These are phyloP conservation scores for Graphilbum fragrans DNA, from an alignment of 2,329 filamentous ascomycete species.

Conservation along the genomic window DNA sequence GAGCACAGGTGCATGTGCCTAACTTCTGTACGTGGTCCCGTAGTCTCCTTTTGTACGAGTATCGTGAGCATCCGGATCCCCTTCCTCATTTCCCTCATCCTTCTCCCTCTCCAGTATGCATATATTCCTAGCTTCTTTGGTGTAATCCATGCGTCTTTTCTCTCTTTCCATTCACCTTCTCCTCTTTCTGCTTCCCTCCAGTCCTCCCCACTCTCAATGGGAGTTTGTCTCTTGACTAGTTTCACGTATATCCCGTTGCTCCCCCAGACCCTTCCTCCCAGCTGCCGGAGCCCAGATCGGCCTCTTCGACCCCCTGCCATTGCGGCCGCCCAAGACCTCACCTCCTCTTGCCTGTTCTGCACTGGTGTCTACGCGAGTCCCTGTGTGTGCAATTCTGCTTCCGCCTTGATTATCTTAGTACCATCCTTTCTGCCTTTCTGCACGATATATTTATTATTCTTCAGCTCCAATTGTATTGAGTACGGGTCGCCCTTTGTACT, in stretches of 20 bases:
- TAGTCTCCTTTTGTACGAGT: neutral
- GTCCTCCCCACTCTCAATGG: neutral
- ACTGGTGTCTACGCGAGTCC: neutral
- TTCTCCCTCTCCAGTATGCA: too few species aligned
- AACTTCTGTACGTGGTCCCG: neutral
- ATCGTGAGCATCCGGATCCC: neutral
- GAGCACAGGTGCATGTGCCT: too few species aligned
- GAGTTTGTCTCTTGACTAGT: neutral
- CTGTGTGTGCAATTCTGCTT: too few species aligned
- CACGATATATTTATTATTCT: too few species aligned
- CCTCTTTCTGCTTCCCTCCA: neutral
- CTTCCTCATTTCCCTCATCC: neutral
- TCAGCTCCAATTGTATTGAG: too few species aligned
- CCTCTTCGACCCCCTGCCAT: neutral
- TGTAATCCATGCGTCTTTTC: too few species aligned
- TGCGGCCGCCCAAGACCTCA: neutral
- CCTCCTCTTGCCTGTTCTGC: neutral
- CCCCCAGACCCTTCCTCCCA: neutral
- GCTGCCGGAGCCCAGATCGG: conserved; percentile 2
- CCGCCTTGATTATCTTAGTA: neutral
- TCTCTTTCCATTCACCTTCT: neutral
- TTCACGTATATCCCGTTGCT: neutral
- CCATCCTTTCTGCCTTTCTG: too few species aligned
- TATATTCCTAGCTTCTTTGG: too few species aligned
- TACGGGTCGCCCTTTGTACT: too few species aligned